Evolutionary conservation across 441 rosid genomes (phyloP), one percentile per base, ranked within the genome.

Genomic region (Theobroma grandiflorum): DNA sequence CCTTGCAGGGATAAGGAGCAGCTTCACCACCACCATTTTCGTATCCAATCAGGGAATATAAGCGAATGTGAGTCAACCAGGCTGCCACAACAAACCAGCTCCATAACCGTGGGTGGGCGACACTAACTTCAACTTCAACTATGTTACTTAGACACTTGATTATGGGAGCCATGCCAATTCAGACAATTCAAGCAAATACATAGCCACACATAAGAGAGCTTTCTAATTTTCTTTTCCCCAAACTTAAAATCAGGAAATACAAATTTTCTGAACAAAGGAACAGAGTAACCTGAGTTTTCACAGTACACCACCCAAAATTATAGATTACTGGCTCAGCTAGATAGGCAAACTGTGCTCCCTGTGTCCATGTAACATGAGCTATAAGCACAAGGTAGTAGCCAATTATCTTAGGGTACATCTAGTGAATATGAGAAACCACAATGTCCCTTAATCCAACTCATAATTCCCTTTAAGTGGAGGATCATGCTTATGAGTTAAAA

Each of bases 1-100:
- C 91, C 87, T 88, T 88, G 94, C 98, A 94, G 99, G 99, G 98
- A 97, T 95, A 93, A 95, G 97, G 93, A 90, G 89, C 91, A 81
- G 85, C 90, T 59, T 74, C 89, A 82, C 80, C 88, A 82, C 78
- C 86, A 81, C 69, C 87, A 85, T 79, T 78, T 79, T 81, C 78
- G 80, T 64, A 83, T 80, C 81, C 90, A 81, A 82, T 66, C 82
- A 84, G 78, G 75, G 77, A 79, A 87, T 75, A 86, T 78, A 83
- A 78, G 81, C 85, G 77, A 75, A 62, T 63, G 82, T 79, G 93
- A 95, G 98, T 96, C 98, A 90, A 90, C 91, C 97, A 86, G 98
- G 92, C 98, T 93, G 98, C 98, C 87, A 72, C 80, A 74, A 88
- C 58, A 87, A 87, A 89, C 96, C 98, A 93, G 96, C 98, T 93